These are phyloP conservation scores for Abrus precatorius DNA, from an alignment of 306 rosid genomes.

Conservation along the genomic window DNA sequence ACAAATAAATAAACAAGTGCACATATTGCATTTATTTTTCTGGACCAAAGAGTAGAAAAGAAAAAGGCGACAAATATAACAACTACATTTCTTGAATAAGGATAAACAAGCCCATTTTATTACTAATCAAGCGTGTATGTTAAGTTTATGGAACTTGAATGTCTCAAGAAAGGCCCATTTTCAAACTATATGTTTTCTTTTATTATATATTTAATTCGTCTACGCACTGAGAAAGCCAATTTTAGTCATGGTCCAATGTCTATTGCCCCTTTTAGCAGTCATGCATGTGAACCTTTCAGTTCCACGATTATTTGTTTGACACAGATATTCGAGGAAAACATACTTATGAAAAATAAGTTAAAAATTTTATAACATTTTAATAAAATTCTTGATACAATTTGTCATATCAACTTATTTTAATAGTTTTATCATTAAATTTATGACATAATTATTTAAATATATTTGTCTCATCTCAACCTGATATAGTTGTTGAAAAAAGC, in stretches of 20 bases:
- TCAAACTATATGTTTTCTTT: not conserved
- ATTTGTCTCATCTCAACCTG: not conserved
- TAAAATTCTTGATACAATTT: too few relatives aligned
- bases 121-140: not conserved
- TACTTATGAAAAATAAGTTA: too few relatives aligned
- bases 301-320: not conserved
- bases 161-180: not conserved
- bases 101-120: not conserved
- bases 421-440: not conserved
- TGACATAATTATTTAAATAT: not conserved
- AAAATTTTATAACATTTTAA: too few relatives aligned
- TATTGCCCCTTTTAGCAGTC: not conserved
- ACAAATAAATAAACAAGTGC: not conserved
- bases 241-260: not conserved
- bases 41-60: not conserved
- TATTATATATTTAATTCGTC: not conserved
- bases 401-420: too few relatives aligned
- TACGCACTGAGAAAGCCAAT: not conserved
- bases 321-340: not conserved
- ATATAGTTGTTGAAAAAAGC: constrained; percentile 13
- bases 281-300: constrained; percentile 11
- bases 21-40: too few relatives aligned
- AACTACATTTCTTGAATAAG: not conserved
- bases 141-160: not conserved
- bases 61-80: not conserved